Base-by-base conservation (phyloP, 306 rosid genomes). In the Quercus variabilis region DNA sequence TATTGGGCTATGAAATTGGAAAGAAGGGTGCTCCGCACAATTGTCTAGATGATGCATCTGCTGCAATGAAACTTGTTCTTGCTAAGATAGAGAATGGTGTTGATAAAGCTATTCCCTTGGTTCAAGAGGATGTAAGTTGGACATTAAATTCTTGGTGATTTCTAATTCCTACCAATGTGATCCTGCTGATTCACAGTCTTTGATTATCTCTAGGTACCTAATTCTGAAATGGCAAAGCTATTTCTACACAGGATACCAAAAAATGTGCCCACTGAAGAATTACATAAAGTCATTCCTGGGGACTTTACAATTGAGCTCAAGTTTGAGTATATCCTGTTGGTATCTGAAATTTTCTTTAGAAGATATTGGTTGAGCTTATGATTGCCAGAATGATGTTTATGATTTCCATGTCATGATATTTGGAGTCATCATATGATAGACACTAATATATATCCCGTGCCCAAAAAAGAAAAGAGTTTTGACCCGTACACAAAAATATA, bases 21-120 rank as follows among this genome's bases (percentile, higher is more conserved):
- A 51, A 85, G 84, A 38, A 64, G 70, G 92, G 90, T 82, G 89
- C 93, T 76, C 81, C 94, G 1, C 99, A 95, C 86, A 89, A 91
- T 80, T 93, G 99, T 90, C 79, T 84, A 69, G 93, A 95, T 73
- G 97, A 92, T 89, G 97, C 97, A 63, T 31, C 76, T 75, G 97
- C 99, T 74, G 93, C 99, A 60, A 93, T 95, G 99, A 87, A 95
- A 75, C 99, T 95, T 83, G 95, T 74, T 73, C 92, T 91, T 83
- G 97, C 96, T 25, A 91, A 77, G 88, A 73, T 95, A 75, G 86
- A 86, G 57, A 80, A 81, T 11, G 92, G 91, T 20, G 85, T 83
- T 54, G 92, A 88, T 58, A 86, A 55, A 68, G 71, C 77, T 62
- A 74, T 90, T 60, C 74, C 90, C 3, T 59, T 78, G 74, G 67